Evolutionary conservation across 2,329 filamentous ascomycete genomes (phyloP), one percentile per base, ranked within the genome.

Genomic region (Hymenoscyphus linearis): DNA sequence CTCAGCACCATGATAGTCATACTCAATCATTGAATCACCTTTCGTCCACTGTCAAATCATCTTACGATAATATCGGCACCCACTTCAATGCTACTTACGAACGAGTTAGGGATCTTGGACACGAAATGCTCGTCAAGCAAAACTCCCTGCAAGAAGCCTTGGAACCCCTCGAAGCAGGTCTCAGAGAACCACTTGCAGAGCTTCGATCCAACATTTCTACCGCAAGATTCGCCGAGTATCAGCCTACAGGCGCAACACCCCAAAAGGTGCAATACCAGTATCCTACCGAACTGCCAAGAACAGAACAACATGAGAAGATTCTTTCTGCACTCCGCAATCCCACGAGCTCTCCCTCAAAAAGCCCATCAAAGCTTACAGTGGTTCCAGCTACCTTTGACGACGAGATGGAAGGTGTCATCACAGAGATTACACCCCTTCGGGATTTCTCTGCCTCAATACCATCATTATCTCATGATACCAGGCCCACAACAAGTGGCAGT

Each of bases 191-290:
- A 7, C 83, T 98, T 5, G 76, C 80, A 27, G 81, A 86, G 54
- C 84, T 99, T 27, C 85, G 91, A 7, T 80, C 85, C 18, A 82
- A 85, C n/a, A 84, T 96, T 54, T 77, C 82, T 16, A 77, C 75
- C 54, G 85, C 87, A 1, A 75, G 79, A 4, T 80, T 98, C 58
- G 82, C 86, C 58, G 92, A 97, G 72, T 98, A 98, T 74, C 79
- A 85, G 40, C 84, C 90, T 0, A 98, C 95, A 0, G 93, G 95
- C 57, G 82, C 88, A 54, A 98, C 95, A 1, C 95, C 95, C 0
- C 85, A 89, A 71, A 95, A 93, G 76, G 78, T 81, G 34, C 80
- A 85, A 58, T 99, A 98, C 75, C 80, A 85, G n/a, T 96, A 91
- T 70, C 90, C 91, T 0, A 89, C 84, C 1, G 79, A 82, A 2